Percentiles rank a stretch among this genome's conserved stretches.
Conservation (phyloP, 176 grass and related monocot species). For the Triticum dicoccoides region DNA sequence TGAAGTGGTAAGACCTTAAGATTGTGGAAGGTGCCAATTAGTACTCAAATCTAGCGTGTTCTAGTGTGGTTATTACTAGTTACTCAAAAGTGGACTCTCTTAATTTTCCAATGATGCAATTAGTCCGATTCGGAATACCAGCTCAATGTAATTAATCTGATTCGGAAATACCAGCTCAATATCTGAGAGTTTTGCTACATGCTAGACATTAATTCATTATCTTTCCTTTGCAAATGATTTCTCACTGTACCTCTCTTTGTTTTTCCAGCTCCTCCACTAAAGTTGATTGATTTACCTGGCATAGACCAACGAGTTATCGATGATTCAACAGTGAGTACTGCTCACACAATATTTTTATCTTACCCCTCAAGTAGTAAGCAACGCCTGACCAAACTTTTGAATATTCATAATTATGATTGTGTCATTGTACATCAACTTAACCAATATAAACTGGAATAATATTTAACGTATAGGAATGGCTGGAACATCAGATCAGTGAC, state of each 20-base stretch:
- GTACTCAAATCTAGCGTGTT: background rate
- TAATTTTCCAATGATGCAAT: background rate
- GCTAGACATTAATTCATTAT: background rate
- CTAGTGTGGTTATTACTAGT: background rate
- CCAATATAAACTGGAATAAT: background rate
- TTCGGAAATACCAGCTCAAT: background rate
- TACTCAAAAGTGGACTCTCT: background rate
- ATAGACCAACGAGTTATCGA: conserved; percentile 91
- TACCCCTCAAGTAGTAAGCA: background rate
- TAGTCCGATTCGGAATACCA: background rate
- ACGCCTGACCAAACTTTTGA: background rate
- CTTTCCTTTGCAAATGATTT: conserved; percentile 13
- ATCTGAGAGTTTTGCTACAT: background rate
- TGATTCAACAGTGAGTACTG: conserved; percentile 70
- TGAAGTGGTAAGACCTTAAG: background rate
- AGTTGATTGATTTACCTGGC: conserved; percentile 97
- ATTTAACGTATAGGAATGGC: background rate
- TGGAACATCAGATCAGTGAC: background rate
- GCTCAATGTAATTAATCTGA: background rate
- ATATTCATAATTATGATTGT: background rate
- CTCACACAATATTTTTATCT: background rate
- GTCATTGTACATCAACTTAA: background rate
- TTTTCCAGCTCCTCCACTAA: conserved; percentile 87
- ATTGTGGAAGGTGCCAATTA: background rate
- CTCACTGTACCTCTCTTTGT: conserved; percentile 1